phyloP scores from a whole-genome alignment of 371 early-diverging fungal genomes.

The Amoeboaphelidium protococcarum region DNA sequence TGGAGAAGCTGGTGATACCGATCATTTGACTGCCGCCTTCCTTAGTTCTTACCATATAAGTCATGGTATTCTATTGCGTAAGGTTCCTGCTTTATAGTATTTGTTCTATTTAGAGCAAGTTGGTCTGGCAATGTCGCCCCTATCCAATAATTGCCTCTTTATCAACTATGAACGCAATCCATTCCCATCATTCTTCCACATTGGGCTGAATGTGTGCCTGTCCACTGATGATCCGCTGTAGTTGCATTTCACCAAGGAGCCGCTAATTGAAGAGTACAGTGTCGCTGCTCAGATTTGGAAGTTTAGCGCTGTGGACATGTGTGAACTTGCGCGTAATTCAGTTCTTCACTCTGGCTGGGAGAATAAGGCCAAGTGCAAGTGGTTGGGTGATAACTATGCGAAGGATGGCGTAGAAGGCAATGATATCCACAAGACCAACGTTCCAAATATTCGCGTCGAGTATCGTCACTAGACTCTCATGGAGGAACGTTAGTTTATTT shows the following conservation, averaged over 20 bases:
- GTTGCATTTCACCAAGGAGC: slow-evolving; percentile 95
- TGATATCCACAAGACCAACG: slow-evolving; percentile 82
- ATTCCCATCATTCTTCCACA: slow-evolving; percentile 70
- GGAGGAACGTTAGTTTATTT: slow-evolving; percentile 38
- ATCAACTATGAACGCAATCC: slow-evolving; percentile 90
- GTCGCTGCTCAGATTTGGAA: slow-evolving; percentile 98
- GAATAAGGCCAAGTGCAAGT: slow-evolving; percentile 58
- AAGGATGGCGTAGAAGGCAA: slow-evolving; percentile 57
- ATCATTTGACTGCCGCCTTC: slow-evolving; percentile 79
- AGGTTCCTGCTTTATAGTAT: slow-evolving; percentile 89
- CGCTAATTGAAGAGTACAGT: slow-evolving; percentile 94
- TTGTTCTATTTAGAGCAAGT: slow-evolving; percentile 78
- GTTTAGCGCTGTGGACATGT: slow-evolving; percentile 78
- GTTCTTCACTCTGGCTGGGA: slow-evolving; percentile 87
- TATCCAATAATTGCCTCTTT: slow-evolving; percentile 94
- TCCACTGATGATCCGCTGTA: slow-evolving; percentile 96
- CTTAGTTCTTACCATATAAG: slow-evolving; percentile 68
- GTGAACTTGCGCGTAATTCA: slow-evolving; percentile 85
- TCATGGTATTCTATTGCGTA: slow-evolving; percentile 88
- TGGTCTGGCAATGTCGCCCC: slow-evolving; percentile 93
- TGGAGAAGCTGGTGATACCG: slow-evolving; percentile 94
- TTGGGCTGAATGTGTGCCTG: slow-evolving; percentile 81
- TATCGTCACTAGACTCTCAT: slow-evolving; percentile 60
- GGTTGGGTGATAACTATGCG: slow-evolving; percentile 63
- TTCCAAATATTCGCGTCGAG: slow-evolving; percentile 67